A percentile compares a stretch with the other conserved stretches of the same genome.
Conservation (phyloP, 192 early-diverging fungal genomes). For the Dispira parvispora region DNA sequence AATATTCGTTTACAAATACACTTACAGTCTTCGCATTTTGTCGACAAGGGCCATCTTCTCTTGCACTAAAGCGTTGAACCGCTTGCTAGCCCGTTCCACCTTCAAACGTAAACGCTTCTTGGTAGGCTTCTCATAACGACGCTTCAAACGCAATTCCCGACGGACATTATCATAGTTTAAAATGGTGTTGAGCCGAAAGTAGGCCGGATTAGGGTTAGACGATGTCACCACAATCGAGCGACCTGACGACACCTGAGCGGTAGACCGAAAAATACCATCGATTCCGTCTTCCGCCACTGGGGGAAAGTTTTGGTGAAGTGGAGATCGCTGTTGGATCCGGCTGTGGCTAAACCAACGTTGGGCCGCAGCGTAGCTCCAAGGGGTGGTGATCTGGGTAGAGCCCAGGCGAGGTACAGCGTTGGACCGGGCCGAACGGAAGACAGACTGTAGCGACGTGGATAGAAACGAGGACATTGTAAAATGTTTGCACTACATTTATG, state of each 20-base stretch:
- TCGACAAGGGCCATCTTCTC: slow-evolving; percentile 46
- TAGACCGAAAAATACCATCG: neutral
- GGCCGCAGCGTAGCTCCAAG: too few species aligned
- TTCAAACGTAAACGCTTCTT: slow-evolving; percentile 38
- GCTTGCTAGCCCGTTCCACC: slow-evolving; percentile 31
- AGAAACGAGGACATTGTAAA: too few species aligned
- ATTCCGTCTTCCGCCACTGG: neutral
- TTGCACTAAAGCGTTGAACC: slow-evolving; percentile 38
- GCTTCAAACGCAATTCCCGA: slow-evolving; percentile 32
- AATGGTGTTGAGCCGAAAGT: slow-evolving; percentile 36
- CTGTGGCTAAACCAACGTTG: too few species aligned
- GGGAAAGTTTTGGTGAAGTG: neutral
- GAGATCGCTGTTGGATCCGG: neutral
- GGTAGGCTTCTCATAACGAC: slow-evolving; percentile 50
- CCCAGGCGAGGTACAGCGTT: too few species aligned
- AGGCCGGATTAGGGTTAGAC: slow-evolving; percentile 25
- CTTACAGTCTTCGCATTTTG: slow-evolving; percentile 29
- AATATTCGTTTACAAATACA: neutral
- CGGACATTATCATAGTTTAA: slow-evolving; percentile 36
- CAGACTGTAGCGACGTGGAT: too few species aligned
- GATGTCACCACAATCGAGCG: slow-evolving; percentile 28
- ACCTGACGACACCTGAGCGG: slow-evolving; percentile 16
- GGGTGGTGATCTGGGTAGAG: too few species aligned
- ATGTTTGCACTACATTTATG: too few species aligned
- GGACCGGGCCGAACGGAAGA: too few species aligned